Conservation (phyloP, 2,329 filamentous ascomycete species). For the Xylaria sp. region DNA sequence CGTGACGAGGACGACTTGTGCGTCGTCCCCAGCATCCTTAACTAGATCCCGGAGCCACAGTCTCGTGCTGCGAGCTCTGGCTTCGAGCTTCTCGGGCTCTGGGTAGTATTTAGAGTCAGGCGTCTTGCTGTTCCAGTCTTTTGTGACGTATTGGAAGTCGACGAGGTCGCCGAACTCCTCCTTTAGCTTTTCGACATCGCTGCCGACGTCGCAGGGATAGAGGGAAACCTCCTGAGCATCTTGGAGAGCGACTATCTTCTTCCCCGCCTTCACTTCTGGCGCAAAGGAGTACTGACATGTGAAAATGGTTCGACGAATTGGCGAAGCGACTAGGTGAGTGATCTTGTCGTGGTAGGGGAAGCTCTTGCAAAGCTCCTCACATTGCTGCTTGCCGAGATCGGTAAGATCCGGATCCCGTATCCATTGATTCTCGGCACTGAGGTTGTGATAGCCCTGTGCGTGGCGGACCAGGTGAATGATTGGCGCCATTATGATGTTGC, state of each 20-base stretch:
- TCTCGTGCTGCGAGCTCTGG: slow-evolving; percentile 69
- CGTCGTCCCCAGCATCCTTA: slow-evolving; percentile 57
- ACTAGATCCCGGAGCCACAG: slow-evolving; percentile 63
- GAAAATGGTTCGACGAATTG: slow-evolving; percentile 81
- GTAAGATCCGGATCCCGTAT: slow-evolving; percentile 85
- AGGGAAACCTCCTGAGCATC: slow-evolving; percentile 82
- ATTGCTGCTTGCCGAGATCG: slow-evolving; percentile 78
- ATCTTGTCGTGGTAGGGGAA: slow-evolving; percentile 75
- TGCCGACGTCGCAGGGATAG: slow-evolving; percentile 80
- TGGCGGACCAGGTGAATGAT: slow-evolving; percentile 77
- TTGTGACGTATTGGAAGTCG: slow-evolving; percentile 69
- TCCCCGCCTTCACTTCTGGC: slow-evolving; percentile 57
- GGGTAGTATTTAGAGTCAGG: slow-evolving; percentile 58
- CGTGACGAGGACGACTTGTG: slow-evolving; percentile 78
- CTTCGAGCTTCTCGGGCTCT: slow-evolving; percentile 63
- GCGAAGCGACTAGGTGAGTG: slow-evolving; percentile 79
- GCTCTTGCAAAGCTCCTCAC: slow-evolving; percentile 64
- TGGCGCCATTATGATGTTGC: slow-evolving; percentile 54
- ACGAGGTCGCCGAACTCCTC: slow-evolving; percentile 70
- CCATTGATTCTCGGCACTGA: slow-evolving; percentile 72
- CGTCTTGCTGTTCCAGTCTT: slow-evolving; percentile 78
- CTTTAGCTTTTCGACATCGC: slow-evolving; percentile 61
- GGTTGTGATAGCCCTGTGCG: slow-evolving; percentile 84
- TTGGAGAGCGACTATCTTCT: slow-evolving; percentile 72
- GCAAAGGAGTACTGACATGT: slow-evolving; percentile 78